phyloP scores from a whole-genome alignment of 768 basidiomycete species.

The Lactarius hengduanensis region DNA sequence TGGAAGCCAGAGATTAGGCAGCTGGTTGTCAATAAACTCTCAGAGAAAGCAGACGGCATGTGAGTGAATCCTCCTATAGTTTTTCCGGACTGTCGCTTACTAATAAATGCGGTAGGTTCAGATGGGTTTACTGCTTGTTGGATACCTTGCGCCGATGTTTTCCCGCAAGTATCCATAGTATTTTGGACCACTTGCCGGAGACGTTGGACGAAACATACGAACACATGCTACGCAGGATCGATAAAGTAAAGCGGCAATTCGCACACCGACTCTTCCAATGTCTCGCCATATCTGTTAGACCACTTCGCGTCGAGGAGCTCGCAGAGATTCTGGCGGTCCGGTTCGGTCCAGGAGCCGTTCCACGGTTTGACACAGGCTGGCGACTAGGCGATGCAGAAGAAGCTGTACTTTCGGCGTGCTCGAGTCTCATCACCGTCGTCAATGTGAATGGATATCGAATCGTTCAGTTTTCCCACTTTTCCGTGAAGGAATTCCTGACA shows the following conservation, averaged over 20 bases:
- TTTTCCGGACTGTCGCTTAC: too few species aligned
- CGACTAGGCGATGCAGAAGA: constrained; percentile 3
- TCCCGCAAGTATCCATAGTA: too few species aligned
- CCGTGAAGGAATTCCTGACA: constrained; percentile 12
- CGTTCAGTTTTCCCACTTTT: constrained; percentile 17
- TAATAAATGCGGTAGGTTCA: too few species aligned
- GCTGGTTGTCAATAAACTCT: not conserved
- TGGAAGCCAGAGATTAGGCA: constrained; percentile 1
- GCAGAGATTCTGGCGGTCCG: constrained; percentile 10
- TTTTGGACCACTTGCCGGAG: too few species aligned
- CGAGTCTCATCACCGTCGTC: constrained; percentile 4
- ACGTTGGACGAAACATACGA: too few species aligned
- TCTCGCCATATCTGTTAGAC: constrained; percentile 1
- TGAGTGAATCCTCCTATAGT: not conserved
- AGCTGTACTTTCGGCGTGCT: not conserved
- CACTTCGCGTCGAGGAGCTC: constrained; percentile 8
- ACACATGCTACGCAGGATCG: not conserved
- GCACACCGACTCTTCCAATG: constrained; percentile 17
- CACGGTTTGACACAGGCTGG: not conserved
- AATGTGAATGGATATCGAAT: not conserved
- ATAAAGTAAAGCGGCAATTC: not conserved
- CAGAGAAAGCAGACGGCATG: constrained; percentile 5
- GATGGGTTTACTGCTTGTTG: too few species aligned
- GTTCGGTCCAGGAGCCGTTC: not conserved
- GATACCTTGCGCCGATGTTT: too few species aligned